Percentiles rank a stretch among this genome's conserved stretches.
Evolutionary conservation across 2,329 filamentous ascomycete species (phyloP).

Genomic region (Chaetomiaceae sp.): DNA sequence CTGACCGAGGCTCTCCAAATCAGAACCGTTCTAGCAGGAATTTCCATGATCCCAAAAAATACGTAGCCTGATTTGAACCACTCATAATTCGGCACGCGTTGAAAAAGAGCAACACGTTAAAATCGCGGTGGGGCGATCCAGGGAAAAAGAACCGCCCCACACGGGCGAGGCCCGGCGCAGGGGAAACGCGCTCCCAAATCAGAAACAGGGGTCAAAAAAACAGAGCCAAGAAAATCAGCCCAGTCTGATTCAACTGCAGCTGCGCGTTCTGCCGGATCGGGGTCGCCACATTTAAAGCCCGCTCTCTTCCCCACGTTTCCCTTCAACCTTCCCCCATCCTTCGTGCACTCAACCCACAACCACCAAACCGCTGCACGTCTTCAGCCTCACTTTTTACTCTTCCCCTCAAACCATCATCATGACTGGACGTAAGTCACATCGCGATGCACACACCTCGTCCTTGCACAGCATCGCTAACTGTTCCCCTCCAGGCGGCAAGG

Average conservation of each 20-base stretch:
- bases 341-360: constrained; percentile 7
- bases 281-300: constrained; percentile 24
- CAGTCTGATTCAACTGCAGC: constrained; percentile 1
- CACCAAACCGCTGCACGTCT: constrained; percentile 14
- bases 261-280: constrained; percentile 1
- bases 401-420: constrained; percentile 45
- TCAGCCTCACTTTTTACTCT: constrained; percentile 27
- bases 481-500: constrained; percentile 70
- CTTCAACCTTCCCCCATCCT: constrained; percentile 14
- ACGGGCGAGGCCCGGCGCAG: constrained; percentile 3
- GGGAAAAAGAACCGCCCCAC: not conserved
- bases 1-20: not conserved
- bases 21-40: constrained; percentile 9
- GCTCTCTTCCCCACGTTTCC: constrained; percentile 28
- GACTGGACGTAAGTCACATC: constrained; percentile 58
- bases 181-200: constrained; percentile 20
- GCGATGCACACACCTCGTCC: constrained; percentile 4
- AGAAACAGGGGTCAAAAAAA: constrained; percentile 22
- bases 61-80: constrained; percentile 7
- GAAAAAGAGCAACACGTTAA: not conserved
- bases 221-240: constrained; percentile 11
- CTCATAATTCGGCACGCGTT: constrained; percentile 16
- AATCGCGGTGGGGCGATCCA: constrained; percentile 15
- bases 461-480: constrained; percentile 36
- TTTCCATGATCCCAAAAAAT: not conserved